These are phyloP conservation scores for Orychophragmus violaceus DNA, from an alignment of 345 rosid species.

Conservation along the genomic window DNA sequence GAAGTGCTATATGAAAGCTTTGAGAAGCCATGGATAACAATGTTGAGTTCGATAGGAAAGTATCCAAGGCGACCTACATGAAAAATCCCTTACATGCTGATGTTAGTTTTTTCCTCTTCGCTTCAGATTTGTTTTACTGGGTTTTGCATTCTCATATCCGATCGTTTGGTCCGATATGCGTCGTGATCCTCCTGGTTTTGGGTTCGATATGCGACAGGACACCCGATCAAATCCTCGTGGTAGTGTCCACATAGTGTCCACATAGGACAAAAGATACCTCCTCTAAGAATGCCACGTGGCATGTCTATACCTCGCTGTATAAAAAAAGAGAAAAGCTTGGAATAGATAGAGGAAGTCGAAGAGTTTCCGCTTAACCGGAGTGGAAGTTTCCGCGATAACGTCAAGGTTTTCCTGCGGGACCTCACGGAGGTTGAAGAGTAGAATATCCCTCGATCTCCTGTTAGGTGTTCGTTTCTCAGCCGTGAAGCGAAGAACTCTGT, in stretches of 20 bases:
- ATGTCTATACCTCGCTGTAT: too few relatives aligned
- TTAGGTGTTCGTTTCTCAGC: constrained; percentile 61
- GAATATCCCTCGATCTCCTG: constrained; percentile 41
- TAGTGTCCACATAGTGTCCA: too few relatives aligned
- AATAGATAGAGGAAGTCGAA: constrained; percentile 55
- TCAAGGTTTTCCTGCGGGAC: constrained; percentile 45
- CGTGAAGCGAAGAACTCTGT: constrained; percentile 38
- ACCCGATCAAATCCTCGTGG: too few relatives aligned
- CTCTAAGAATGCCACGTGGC: too few relatives aligned
- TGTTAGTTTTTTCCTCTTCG: constrained; percentile 28
- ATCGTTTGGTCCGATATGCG: neutral
- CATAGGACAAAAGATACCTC: too few relatives aligned
- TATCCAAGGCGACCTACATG: constrained; percentile 54
- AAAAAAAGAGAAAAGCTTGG: too few relatives aligned
- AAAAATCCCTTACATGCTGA: constrained; percentile 70
- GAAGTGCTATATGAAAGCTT: neutral
- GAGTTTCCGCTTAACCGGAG: constrained; percentile 40
- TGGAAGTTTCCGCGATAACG: constrained; percentile 53
- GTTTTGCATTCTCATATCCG: neutral
- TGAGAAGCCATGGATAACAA: constrained; percentile 54
- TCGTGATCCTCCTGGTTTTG: too few relatives aligned
- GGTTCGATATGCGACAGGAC: too few relatives aligned
- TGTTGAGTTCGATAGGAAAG: constrained; percentile 62
- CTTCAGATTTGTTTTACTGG: neutral
- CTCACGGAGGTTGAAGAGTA: constrained; percentile 50